phyloP scores from a whole-genome alignment of 2,329 filamentous ascomycete genomes.

The Fusarium euwallaceae region DNA sequence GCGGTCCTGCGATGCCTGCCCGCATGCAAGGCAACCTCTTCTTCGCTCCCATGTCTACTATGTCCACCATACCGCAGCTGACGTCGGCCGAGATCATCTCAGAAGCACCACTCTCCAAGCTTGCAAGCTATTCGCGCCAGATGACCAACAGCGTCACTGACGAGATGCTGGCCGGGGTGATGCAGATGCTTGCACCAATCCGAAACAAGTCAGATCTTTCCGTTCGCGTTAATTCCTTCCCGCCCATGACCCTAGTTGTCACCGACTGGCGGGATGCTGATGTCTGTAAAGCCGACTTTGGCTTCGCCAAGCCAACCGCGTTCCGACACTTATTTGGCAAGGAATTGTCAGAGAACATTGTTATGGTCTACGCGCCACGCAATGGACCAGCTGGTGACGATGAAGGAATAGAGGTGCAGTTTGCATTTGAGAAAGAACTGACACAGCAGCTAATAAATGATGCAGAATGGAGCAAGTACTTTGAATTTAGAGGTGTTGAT shows the following conservation, averaged over 20 bases:
- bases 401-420: constrained; percentile 52
- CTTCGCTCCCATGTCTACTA: constrained; percentile 43
- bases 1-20: constrained; percentile 48
- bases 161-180: constrained; percentile 45
- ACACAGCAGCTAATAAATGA: constrained; percentile 49
- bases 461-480: constrained; percentile 52
- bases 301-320: constrained; percentile 50
- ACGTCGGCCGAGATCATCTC: constrained; percentile 53
- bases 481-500: constrained; percentile 55
- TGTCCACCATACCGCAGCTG: constrained; percentile 44
- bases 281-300: constrained; percentile 50
- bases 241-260: constrained; percentile 51
- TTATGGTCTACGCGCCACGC: constrained; percentile 50
- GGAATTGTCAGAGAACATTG: constrained; percentile 42
- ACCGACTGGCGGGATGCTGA: constrained; percentile 53
- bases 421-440: constrained; percentile 52
- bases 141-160: constrained; percentile 53
- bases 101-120: constrained; percentile 50
- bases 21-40: constrained; percentile 56
- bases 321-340: constrained; percentile 51
- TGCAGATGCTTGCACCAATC: constrained; percentile 50
- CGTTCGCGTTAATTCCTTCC: constrained; percentile 52
- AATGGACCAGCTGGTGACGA: constrained; percentile 46
- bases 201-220: constrained; percentile 54
- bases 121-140: constrained; percentile 54